Conservation (phyloP, 495 filamentous ascomycete species). For the Oidiodendron maius region DNA sequence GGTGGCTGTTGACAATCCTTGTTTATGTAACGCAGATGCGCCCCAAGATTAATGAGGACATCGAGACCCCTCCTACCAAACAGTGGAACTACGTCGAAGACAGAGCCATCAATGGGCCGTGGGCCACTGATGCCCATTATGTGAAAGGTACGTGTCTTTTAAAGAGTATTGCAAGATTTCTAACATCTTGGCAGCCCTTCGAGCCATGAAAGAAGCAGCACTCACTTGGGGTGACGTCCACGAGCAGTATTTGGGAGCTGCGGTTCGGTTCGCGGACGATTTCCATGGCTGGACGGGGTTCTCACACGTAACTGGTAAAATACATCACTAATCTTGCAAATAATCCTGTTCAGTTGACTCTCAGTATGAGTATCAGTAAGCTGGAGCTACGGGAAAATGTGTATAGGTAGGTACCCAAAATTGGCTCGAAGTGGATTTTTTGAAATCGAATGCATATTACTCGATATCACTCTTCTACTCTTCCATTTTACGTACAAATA, state of each 20-base stretch:
- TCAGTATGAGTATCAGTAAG: too few species aligned
- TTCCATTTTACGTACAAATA: not conserved
- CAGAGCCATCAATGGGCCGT: constrained; percentile 57
- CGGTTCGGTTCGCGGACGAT: constrained; percentile 70
- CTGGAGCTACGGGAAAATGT: too few species aligned
- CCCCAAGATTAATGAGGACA: constrained; percentile 60
- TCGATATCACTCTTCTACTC: not conserved
- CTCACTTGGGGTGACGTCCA: constrained; percentile 81
- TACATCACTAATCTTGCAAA: too few species aligned
- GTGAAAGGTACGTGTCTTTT: constrained; percentile 60
- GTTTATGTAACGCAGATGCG: constrained; percentile 72
- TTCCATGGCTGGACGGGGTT: constrained; percentile 64
- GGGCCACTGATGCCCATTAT: constrained; percentile 70
- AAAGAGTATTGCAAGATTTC: too few species aligned
- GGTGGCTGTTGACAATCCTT: constrained; percentile 79
- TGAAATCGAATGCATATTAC: too few species aligned
- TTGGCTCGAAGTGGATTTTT: too few species aligned
- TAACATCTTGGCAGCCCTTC: constrained; percentile 53
- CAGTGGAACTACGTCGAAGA: constrained; percentile 72
- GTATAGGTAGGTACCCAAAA: too few species aligned
- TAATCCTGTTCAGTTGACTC: too few species aligned
- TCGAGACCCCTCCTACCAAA: constrained; percentile 56
- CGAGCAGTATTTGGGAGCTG: constrained; percentile 68
- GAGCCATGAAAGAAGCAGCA: constrained; percentile 68
- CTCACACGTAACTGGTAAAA: too few species aligned